These are phyloP conservation scores for Tylopilus cervinicoccineus DNA, from an alignment of 768 basidiomycete genomes.

Conservation along the genomic window DNA sequence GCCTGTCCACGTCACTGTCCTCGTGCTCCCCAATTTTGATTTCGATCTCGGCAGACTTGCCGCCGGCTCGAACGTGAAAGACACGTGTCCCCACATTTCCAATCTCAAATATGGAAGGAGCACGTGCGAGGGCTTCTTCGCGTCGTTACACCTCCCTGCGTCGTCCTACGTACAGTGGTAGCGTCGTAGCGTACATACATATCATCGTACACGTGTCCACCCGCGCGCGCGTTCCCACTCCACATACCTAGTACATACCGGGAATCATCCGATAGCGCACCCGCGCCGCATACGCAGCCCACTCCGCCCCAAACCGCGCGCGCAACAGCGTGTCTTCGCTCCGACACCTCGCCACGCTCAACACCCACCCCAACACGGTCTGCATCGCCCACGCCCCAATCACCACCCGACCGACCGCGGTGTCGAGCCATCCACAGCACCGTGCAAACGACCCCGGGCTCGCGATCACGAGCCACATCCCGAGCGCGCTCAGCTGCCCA, in stretches of 20 bases:
- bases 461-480: constrained; percentile 30
- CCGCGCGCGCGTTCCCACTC: too few relatives aligned
- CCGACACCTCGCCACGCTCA: constrained; percentile 26
- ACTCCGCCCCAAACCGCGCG: constrained; percentile 19
- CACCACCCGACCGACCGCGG: constrained; percentile 11
- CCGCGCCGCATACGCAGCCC: constrained; percentile 20
- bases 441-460: constrained; percentile 28
- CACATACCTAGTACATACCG: constrained; percentile 16
- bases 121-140: too few relatives aligned
- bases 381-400: constrained; percentile 30
- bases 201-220: too few relatives aligned
- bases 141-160: too few relatives aligned
- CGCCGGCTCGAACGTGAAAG: too few relatives aligned
- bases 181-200: too few relatives aligned
- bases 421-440: constrained; percentile 27
- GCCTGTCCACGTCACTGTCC: too few relatives aligned
- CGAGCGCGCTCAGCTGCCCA: constrained; percentile 20
- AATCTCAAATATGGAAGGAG: too few relatives aligned
- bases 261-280: constrained; percentile 29
- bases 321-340: constrained; percentile 25
- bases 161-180: too few relatives aligned
- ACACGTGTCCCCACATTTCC: too few relatives aligned
- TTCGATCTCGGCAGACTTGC: too few relatives aligned
- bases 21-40: too few relatives aligned
- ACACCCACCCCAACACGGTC: constrained; percentile 20